These are phyloP conservation scores for Solanum habrochaites DNA, from an alignment of 257 asterid genomes.

Conservation along the genomic window DNA sequence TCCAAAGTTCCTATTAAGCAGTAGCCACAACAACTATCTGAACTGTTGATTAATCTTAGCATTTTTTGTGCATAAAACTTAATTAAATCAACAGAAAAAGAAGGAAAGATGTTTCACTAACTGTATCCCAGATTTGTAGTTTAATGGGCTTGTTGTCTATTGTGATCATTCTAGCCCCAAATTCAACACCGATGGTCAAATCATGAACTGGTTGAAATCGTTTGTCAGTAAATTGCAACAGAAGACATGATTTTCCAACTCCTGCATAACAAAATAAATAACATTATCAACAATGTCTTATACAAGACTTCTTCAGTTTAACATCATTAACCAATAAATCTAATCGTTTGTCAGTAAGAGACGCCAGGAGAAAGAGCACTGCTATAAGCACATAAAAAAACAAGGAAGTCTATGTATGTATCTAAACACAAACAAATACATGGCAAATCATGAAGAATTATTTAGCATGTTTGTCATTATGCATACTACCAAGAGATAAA, in stretches of 20 bases:
- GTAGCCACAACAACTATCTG: background rate
- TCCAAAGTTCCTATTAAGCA: background rate
- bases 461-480: background rate
- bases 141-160: constrained; percentile 65
- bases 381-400: background rate
- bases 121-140: constrained; percentile 86
- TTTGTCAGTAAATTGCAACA: constrained; percentile 70
- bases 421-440: background rate
- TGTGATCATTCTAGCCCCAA: constrained; percentile 69
- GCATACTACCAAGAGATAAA: background rate
- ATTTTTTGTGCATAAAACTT: background rate
- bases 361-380: background rate
- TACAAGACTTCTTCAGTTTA: background rate
- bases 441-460: background rate
- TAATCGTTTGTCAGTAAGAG: background rate
- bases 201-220: constrained; percentile 82
- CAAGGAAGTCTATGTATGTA: background rate
- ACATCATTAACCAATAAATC: background rate
- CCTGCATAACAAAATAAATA: constrained; percentile 24
- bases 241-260: constrained; percentile 83
- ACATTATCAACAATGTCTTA: background rate
- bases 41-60: background rate
- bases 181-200: constrained; percentile 70
- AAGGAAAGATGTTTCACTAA: constrained; percentile 11
- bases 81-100: background rate